These are phyloP conservation scores for Mycosphaerella arachidis DNA, from an alignment of 2,329 filamentous ascomycete species.

Conservation along the genomic window DNA sequence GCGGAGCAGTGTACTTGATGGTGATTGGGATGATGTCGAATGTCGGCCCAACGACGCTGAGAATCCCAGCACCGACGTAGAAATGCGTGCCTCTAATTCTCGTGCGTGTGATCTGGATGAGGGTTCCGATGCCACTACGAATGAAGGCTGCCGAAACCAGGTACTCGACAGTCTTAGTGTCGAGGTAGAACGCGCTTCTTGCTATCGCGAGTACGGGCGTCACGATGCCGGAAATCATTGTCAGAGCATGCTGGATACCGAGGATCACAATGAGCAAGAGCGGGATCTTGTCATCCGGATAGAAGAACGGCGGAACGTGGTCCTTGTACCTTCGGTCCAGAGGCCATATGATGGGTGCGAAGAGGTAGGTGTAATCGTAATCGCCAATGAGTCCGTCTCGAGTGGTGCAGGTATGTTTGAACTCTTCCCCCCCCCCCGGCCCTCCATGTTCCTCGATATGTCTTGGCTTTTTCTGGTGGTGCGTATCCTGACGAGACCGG, in stretches of 20 bases:
- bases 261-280: conserved; percentile 20
- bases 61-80: conserved; percentile 14
- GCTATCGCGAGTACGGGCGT: conserved; percentile 17
- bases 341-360: conserved; percentile 21
- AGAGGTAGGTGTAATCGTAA: conserved; percentile 22
- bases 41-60: conserved; percentile 18
- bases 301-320: conserved; percentile 20
- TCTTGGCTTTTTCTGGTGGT: conserved; percentile 1
- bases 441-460: conserved; percentile 1
- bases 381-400: conserved; percentile 19
- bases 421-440: conserved; percentile 8
- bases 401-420: conserved; percentile 18
- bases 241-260: conserved; percentile 18
- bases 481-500: conserved; percentile 1
- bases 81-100: conserved; percentile 15
- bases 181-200: conserved; percentile 16
- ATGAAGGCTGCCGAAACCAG: conserved; percentile 21
- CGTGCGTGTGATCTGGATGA: conserved; percentile 16
- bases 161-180: conserved; percentile 13
- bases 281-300: conserved; percentile 20
- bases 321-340: conserved; percentile 16
- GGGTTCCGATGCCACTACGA: conserved; percentile 18
- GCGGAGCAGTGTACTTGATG: conserved; percentile 13
- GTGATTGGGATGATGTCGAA: conserved; percentile 21
- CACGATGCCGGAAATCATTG: conserved; percentile 21